Percentiles rank a stretch among this genome's conserved stretches.
phyloP scores from a whole-genome alignment of 2,329 filamentous ascomycete genomes.

The Stylonectria norvegica region DNA sequence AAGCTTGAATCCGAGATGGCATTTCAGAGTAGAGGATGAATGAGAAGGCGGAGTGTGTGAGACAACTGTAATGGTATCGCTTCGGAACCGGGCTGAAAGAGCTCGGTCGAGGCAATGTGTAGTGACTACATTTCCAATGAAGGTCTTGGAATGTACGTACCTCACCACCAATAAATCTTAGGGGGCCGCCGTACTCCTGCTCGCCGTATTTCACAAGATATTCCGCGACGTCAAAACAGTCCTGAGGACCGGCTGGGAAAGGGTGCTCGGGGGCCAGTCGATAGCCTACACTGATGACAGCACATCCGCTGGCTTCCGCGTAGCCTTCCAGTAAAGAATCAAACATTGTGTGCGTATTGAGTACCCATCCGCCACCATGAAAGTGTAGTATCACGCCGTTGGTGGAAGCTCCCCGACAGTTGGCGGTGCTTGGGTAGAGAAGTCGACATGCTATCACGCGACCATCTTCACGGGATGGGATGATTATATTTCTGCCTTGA shows the following conservation, averaged over 20 bases:
- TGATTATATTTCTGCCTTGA: neutral
- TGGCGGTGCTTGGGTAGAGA: neutral
- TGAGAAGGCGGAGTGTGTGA: too few species aligned
- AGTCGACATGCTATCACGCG: neutral
- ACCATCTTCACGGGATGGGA: neutral
- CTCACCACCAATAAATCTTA: conserved; percentile 10
- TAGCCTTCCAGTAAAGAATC: conserved; percentile 4
- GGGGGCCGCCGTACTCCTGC: conserved; percentile 1
- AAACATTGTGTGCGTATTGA: too few species aligned
- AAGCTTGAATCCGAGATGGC: too few species aligned
- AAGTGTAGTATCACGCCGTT: neutral
- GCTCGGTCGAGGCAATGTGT: conserved; percentile 3
- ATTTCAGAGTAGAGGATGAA: too few species aligned
- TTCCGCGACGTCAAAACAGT: conserved; percentile 55
- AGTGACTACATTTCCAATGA: neutral
- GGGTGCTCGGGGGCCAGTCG: conserved; percentile 59
- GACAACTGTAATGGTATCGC: too few species aligned
- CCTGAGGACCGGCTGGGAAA: conserved; percentile 51
- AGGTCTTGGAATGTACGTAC: neutral
- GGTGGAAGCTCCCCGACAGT: neutral
- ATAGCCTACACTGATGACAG: conserved; percentile 53
- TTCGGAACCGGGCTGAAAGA: neutral
- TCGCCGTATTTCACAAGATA: conserved; percentile 42
- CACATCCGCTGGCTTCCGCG: conserved; percentile 6
- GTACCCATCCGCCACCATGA: neutral